Percentiles rank a stretch among this genome's conserved stretches.
These are phyloP conservation scores for Takakia lepidozioides DNA, from an alignment of 225 moss, liverwort and hornwort genomes.

Conservation along the genomic window DNA sequence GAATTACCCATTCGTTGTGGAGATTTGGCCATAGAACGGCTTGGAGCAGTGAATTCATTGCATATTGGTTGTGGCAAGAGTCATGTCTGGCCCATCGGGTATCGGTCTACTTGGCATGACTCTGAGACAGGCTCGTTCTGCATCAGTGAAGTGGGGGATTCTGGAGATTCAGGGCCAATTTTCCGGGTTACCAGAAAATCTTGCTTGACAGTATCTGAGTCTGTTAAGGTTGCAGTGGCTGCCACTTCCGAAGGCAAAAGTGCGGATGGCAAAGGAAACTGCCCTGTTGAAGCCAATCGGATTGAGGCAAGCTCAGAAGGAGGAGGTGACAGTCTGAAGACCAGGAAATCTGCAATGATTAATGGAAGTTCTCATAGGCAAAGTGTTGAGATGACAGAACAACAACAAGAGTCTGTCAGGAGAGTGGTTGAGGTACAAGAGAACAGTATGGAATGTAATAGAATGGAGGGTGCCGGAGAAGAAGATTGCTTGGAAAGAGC, in stretches of 20 bases:
- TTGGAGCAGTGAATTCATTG: constrained; percentile 26
- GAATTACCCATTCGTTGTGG: constrained; percentile 45
- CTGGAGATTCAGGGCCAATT: constrained; percentile 17
- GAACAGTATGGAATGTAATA: too few species aligned
- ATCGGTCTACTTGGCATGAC: constrained; percentile 56
- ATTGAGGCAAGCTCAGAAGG: too few species aligned
- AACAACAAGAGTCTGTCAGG: too few species aligned
- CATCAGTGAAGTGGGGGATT: constrained; percentile 48
- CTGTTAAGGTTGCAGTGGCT: constrained; percentile 5
- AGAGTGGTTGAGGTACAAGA: too few species aligned
- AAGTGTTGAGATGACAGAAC: too few species aligned
- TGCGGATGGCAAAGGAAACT: too few species aligned
- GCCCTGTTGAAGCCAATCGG: too few species aligned
- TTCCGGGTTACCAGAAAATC: constrained; percentile 50
- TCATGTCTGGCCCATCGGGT: constrained; percentile 42
- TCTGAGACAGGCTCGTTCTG: constrained; percentile 37
- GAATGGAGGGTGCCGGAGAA: too few species aligned
- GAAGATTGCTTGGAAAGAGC: too few species aligned
- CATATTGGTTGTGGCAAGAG: constrained; percentile 15
- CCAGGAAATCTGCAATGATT: too few species aligned
- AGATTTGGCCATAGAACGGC: constrained; percentile 45
- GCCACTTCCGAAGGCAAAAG: not conserved
- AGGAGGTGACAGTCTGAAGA: too few species aligned
- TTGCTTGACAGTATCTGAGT: constrained; percentile 15
- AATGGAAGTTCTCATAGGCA: too few species aligned